Conservation (phyloP, 768 basidiomycete genomes). For the Lactifluus rugatus region DNA sequence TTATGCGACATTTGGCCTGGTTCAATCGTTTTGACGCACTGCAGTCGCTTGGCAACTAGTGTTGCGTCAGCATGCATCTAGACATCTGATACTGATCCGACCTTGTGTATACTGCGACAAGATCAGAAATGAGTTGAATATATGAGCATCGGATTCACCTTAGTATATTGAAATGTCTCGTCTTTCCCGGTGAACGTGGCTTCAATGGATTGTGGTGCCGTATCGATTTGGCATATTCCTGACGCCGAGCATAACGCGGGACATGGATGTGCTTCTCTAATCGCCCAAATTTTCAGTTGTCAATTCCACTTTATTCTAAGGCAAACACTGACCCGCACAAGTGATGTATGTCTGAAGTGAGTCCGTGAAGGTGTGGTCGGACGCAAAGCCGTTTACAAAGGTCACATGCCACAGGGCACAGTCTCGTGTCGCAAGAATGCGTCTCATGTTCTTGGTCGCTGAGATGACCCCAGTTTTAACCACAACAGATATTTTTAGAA, state of each 20-base stretch:
- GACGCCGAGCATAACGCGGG: conserved; percentile 31
- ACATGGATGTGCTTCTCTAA: conserved; percentile 46
- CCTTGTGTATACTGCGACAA: conserved; percentile 43
- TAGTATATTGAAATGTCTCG: conserved; percentile 56
- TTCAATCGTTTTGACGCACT: conserved; percentile 39
- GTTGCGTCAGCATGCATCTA: not conserved
- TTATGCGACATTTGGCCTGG: conserved; percentile 34
- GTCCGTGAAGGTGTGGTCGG: conserved; percentile 42
- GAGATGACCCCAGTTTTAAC: not conserved
- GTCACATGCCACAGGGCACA: conserved; percentile 46
- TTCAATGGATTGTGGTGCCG: conserved; percentile 47
- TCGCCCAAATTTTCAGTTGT: not conserved
- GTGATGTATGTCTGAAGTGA: conserved; percentile 33
- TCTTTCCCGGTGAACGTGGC: conserved; percentile 52
- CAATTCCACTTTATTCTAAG: not conserved
- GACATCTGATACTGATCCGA: conserved; percentile 17
- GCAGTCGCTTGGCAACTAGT: conserved; percentile 42
- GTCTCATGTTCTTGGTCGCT: conserved; percentile 38
- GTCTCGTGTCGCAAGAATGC: conserved; percentile 42
- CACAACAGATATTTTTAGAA: not conserved
- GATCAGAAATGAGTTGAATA: not conserved
- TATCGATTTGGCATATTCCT: conserved; percentile 53
- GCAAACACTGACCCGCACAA: conserved; percentile 42
- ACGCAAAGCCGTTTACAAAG: conserved; percentile 48
- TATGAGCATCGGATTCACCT: conserved; percentile 29